These are phyloP conservation scores for Chrysophaeum taylorii DNA, from an alignment of 352 stramenopile genomes.

Conservation along the genomic window DNA sequence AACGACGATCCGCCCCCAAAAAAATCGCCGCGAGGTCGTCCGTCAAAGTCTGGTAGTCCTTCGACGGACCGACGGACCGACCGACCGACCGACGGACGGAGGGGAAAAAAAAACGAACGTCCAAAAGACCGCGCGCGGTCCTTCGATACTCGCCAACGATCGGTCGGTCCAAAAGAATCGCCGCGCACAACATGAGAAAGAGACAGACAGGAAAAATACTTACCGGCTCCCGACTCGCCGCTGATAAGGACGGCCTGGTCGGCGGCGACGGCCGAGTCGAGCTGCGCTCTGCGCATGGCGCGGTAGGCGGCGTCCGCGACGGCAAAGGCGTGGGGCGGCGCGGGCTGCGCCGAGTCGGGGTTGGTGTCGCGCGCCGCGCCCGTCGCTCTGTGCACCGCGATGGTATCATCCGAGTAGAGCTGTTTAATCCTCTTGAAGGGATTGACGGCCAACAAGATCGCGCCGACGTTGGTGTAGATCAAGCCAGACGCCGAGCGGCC, in stretches of 20 bases:
- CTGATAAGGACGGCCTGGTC: slow-evolving; percentile 84
- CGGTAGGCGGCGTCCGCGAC: slow-evolving; percentile 46
- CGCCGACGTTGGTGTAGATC: slow-evolving; percentile 63
- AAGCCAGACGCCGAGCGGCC: slow-evolving; percentile 40
- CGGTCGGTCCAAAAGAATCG: no score
- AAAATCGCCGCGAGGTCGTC: no score
- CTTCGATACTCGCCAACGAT: no score
- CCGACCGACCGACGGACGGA: no score
- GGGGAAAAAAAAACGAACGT: no score
- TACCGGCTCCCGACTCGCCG: slow-evolving; percentile 71
- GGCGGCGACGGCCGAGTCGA: neutral
- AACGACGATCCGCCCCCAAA: no score
- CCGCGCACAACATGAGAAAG: neutral
- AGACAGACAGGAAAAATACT: neutral
- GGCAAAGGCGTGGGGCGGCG: slow-evolving; percentile 50
- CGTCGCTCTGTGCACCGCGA: slow-evolving; percentile 39
- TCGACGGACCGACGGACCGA: no score
- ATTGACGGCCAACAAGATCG: slow-evolving; percentile 59
- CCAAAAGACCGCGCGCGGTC: no score
- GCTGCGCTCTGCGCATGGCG: slow-evolving; percentile 31
- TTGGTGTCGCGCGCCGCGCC: slow-evolving; percentile 25
- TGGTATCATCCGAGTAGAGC: slow-evolving; percentile 46
- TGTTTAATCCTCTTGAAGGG: slow-evolving; percentile 51
- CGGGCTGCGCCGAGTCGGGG: neutral
- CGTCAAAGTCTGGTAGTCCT: no score